These are phyloP conservation scores for Diaporthe longicolla DNA, from an alignment of 2,329 filamentous ascomycete species.

Conservation along the genomic window DNA sequence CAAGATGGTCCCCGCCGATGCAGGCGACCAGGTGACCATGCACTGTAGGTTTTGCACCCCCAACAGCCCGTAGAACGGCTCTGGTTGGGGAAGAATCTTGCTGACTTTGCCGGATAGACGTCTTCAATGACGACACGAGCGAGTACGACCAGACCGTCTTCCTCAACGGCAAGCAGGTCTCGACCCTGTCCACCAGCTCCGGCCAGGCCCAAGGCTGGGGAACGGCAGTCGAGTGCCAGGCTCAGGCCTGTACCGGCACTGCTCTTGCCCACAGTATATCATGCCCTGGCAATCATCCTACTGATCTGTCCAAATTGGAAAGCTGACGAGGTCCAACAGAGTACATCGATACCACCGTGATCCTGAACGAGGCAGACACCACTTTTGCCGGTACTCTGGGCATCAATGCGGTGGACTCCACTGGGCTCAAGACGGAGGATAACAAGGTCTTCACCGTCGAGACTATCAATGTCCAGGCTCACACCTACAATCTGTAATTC, in stretches of 20 bases:
- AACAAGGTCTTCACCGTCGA: conserved; percentile 24
- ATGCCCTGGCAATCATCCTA: background rate
- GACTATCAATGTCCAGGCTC: conserved; percentile 27
- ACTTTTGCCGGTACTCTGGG: conserved; percentile 19
- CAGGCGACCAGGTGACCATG: conserved; percentile 23
- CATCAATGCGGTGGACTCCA: conserved; percentile 7
- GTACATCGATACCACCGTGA: conserved; percentile 19
- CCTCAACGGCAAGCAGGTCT: conserved; percentile 18
- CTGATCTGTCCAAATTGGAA: background rate
- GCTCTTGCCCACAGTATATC: conserved; percentile 18
- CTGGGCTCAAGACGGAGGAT: conserved; percentile 16
- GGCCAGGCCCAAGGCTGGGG: conserved; percentile 33
- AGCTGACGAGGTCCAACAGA: conserved; percentile 3
- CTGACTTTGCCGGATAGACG: background rate
- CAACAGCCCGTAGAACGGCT: no score
- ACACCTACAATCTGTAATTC: conserved; percentile 19
- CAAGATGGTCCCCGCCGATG: conserved; percentile 11
- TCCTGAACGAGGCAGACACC: conserved; percentile 22
- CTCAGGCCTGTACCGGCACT: conserved; percentile 17
- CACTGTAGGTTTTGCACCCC: conserved; percentile 12
- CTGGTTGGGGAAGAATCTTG: background rate
- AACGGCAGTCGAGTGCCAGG: conserved; percentile 28
- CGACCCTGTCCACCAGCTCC: conserved; percentile 19
- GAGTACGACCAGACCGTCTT: conserved; percentile 31
- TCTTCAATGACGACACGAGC: conserved; percentile 29